Percentiles rank a stretch among this genome's conserved stretches.
These are phyloP conservation scores for Fusarium sp. DNA, from an alignment of 2,329 filamentous ascomycete species.

Conservation along the genomic window DNA sequence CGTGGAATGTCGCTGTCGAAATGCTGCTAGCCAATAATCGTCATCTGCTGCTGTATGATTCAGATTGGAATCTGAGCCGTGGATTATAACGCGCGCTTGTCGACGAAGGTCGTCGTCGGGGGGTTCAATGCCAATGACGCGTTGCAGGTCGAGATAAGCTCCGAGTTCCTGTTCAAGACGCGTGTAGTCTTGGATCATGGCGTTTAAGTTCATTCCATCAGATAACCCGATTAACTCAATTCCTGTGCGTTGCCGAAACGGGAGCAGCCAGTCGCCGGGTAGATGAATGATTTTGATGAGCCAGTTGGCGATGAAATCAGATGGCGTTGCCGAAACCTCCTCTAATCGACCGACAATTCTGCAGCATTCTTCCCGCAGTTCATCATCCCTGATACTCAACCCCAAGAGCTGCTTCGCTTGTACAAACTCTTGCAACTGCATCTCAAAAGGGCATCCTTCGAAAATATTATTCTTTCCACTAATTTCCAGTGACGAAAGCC, in stretches of 20 bases:
- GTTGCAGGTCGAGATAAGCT: constrained; percentile 24
- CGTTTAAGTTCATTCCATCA: not conserved
- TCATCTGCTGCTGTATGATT: constrained; percentile 38
- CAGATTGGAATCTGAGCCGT: constrained; percentile 24
- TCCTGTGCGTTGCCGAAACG: constrained; percentile 29
- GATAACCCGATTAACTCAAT: not conserved
- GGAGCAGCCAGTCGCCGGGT: constrained; percentile 29
- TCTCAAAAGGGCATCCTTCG: constrained; percentile 42
- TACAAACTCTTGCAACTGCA: constrained; percentile 32
- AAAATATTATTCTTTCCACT: constrained; percentile 44
- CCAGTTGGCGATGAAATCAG: constrained; percentile 41
- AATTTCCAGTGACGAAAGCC: constrained; percentile 36
- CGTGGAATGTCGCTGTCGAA: constrained; percentile 34
- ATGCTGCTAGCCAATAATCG: constrained; percentile 35
- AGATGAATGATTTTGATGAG: constrained; percentile 31
- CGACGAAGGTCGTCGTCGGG: constrained; percentile 28
- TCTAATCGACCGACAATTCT: constrained; percentile 32
- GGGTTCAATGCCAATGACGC: constrained; percentile 30
- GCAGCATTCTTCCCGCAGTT: constrained; percentile 35
- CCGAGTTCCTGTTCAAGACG: constrained; percentile 27
- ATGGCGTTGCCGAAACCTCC: constrained; percentile 28
- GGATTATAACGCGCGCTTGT: constrained; percentile 31
- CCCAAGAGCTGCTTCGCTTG: constrained; percentile 12
- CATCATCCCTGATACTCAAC: constrained; percentile 16
- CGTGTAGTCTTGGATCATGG: constrained; percentile 36